Base-by-base conservation (phyloP, 2,329 filamentous ascomycete species). In the Microsporum ferrugineum region DNA sequence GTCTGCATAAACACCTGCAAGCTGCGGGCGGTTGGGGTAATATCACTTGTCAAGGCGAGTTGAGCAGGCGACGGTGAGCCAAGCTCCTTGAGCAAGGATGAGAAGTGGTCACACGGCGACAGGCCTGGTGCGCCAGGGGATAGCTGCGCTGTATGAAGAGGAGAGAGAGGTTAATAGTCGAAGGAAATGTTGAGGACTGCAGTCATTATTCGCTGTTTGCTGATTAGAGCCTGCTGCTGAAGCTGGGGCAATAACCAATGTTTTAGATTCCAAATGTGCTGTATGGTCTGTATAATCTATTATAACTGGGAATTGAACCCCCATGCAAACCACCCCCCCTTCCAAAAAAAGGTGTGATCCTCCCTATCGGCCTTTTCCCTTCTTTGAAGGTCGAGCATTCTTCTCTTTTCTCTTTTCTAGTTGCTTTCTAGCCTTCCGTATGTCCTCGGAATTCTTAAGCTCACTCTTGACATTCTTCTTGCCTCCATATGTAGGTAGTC, bases 351-450 rank as follows among this genome's bases (percentile, higher is more conserved):
- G 29, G 39, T 41, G 27, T 61, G 51, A 56, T 51, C 55, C 10
- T 59, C 10, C 12, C 38, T 41, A 57, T 57, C 55, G 38, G 8
- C 41, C 36, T 47, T 58, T 63, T 6, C 62, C 60, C 77, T 82
- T 90, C 76, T 82, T 88, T 45, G 82, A 71, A 5, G 91, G 91
- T 68, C 92, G 80, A 6, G 89, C 91, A 74, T 96, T 97, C 84
- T 99, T 97, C 71, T 88, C 87, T 72, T 79, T 85, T 71, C 83
- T 84, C 76, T 82, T 83, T 78, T 95, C 88, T 79, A 88, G 82
- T 69, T 90, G 71, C 72, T 86, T 85, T 70, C 94, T 83, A 63
- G 86, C 84, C 80, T 91, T 95, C 69, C 88, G 83, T 66, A 97
- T 90, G 72, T 96, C 91, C 51, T 92, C 86, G 61, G 84, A 84